These are phyloP conservation scores for Paratinospora sagittata DNA, from an alignment of 164 flowering plant species.

Conservation along the genomic window DNA sequence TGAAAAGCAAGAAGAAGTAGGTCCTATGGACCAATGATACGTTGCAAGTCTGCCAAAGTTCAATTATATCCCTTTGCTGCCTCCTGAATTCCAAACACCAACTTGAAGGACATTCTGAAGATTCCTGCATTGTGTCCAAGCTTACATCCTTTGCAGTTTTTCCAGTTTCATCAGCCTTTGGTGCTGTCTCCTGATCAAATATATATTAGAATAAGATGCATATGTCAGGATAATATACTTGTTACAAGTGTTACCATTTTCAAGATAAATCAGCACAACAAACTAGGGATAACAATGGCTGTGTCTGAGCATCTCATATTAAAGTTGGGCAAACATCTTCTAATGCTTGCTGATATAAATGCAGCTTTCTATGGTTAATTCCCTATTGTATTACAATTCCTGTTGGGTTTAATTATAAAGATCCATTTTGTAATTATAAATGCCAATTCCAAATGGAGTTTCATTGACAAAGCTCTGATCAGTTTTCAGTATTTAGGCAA, in stretches of 20 bases:
- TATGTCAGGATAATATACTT: background rate
- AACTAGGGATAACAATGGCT: background rate
- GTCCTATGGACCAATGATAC: constrained; percentile 77
- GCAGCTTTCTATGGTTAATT: background rate
- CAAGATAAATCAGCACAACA: background rate
- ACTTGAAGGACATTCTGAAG: constrained; percentile 19
- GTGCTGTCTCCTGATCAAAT: constrained; percentile 34
- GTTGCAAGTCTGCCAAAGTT: constrained; percentile 73
- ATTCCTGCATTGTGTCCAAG: constrained; percentile 45
- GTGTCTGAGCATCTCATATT: background rate
- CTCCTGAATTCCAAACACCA: constrained; percentile 57
- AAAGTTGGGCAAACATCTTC: background rate
- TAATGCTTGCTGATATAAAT: background rate
- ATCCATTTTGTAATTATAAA: too few species aligned
- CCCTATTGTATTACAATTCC: background rate
- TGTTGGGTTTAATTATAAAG: too few species aligned
- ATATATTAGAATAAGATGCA: background rate
- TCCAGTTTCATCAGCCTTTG: constrained; percentile 17
- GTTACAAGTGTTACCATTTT: background rate
- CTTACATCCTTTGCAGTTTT: constrained; percentile 46
- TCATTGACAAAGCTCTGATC: too few species aligned
- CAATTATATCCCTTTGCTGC: constrained; percentile 53
- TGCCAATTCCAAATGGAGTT: too few species aligned
- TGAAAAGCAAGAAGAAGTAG: constrained; percentile 79
- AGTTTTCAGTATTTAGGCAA: too few species aligned